Conservation (phyloP, 257 asterid genomes). For the Galeopsis tetrahit region DNA sequence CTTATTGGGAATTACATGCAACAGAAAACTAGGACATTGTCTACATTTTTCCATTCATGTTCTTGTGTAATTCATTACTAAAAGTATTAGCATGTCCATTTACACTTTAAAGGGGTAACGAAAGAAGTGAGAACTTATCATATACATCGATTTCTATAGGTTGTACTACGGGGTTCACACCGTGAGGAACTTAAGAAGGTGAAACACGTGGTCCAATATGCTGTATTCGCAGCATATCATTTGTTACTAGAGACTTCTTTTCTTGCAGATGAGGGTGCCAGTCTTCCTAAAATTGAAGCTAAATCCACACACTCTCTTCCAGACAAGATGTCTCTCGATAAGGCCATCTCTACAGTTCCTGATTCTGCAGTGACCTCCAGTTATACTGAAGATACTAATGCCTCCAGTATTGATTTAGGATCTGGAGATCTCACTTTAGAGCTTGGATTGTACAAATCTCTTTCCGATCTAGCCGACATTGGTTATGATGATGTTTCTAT, state of each 20-base stretch:
- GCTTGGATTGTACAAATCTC: conserved; percentile 53
- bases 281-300: conserved; percentile 58
- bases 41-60: background rate
- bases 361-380: conserved; percentile 33
- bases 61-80: background rate
- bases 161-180: conserved; percentile 77
- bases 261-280: conserved; percentile 96
- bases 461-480: conserved; percentile 46
- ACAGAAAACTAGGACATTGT: background rate
- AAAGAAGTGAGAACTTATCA: conserved; percentile 9
- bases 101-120: background rate
- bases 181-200: conserved; percentile 84
- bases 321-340: conserved; percentile 45
- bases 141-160: conserved; percentile 49
- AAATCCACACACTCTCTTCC: conserved; percentile 39
- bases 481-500: conserved; percentile 41
- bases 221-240: conserved; percentile 96
- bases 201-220: conserved; percentile 76
- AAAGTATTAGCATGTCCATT: conserved; percentile 11
- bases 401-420: conserved; percentile 36
- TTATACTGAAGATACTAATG: conserved; percentile 35
- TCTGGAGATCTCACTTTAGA: conserved; percentile 52
- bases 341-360: conserved; percentile 38
- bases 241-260: conserved; percentile 86
- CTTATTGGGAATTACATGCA: background rate